Evolutionary conservation across 2,329 filamentous ascomycete species (phyloP).

Genomic region (Phoma herbarum): DNA sequence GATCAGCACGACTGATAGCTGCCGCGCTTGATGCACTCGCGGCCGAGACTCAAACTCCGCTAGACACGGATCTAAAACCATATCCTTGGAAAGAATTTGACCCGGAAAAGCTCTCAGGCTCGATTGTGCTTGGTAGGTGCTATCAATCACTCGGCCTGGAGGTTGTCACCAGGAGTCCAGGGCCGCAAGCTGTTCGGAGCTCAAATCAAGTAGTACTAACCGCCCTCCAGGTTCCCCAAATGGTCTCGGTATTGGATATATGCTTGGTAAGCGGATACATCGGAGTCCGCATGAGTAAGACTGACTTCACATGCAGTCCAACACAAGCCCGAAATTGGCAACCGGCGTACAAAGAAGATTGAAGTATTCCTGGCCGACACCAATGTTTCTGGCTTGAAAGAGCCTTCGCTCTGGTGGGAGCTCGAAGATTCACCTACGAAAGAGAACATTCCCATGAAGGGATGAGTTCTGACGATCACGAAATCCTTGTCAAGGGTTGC

Average conservation of each 20-base stretch:
- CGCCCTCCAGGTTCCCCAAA: slow-evolving; percentile 10
- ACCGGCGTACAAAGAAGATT: slow-evolving; percentile 7
- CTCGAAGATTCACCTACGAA: slow-evolving; percentile 1
- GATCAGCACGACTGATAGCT: slow-evolving; percentile 1
- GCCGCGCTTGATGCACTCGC: slow-evolving; percentile 7
- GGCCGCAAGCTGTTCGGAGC: not conserved
- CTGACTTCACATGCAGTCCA: not conserved
- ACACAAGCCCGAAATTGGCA: slow-evolving; percentile 17
- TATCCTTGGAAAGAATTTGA: slow-evolving; percentile 11
- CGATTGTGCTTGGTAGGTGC: slow-evolving; percentile 5
- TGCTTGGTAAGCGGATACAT: slow-evolving; percentile 2
- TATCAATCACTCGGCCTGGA: not conserved
- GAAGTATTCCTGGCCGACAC: slow-evolving; percentile 13
- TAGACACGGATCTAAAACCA: slow-evolving; percentile 5
- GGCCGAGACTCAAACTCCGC: not conserved
- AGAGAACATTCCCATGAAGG: not conserved
- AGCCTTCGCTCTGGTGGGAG: slow-evolving; percentile 12
- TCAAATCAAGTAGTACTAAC: not conserved
- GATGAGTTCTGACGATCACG: too few species aligned
- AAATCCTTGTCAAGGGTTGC: not conserved
- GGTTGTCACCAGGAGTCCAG: too few species aligned
- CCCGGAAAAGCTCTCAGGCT: not conserved
- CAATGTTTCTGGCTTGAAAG: slow-evolving; percentile 2
- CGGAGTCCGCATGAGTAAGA: too few species aligned
- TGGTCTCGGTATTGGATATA: slow-evolving; percentile 9